Evolutionary conservation across 2,329 filamentous ascomycete genomes (phyloP), one percentile per base, ranked within the genome.

Genomic region (Penicillium sp.): DNA sequence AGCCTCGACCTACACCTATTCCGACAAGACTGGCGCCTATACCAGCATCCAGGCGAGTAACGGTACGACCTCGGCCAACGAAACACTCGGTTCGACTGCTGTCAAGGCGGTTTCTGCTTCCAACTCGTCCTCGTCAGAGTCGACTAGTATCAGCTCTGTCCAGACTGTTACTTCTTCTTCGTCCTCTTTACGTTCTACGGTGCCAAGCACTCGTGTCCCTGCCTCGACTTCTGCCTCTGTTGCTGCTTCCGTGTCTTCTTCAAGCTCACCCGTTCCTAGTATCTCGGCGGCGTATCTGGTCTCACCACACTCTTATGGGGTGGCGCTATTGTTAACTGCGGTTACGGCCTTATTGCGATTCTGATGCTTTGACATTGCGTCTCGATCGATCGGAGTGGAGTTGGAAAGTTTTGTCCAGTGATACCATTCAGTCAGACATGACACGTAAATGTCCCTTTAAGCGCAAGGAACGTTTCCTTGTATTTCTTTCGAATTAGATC

Each of bases 1-100:
- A 1, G 75, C 71, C 35, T 79, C 80, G 53, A 77, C 80, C 57
- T 90, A 90, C 63, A 68, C 76, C 37, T 90, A 81, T 57, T 74
- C 75, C 26, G 84, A 86, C 62, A 71, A 72, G 42, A 74, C 76
- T 0, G 86, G 86, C 40, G 72, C 68, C 45, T 87, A 76, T 73
- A 59, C 83, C 59, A 85, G 82, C 68, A 86, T 87, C 65, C 74
- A 83, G 55, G 44, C 44, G 26, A 42, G 27, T 24, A 49, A 51
- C 35, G 40, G 43, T 7, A 46, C 49, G 18, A 44, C 43, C 39
- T 46, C 49, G 28, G 47, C 43, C 34, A 48, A 49, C 39, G 39
- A 46, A 26, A 26, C 26, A 11, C 40, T 46, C 3, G 43, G 47
- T 5, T 49, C 55, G 1, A 49, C 51, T 36, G 46, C 49, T 26